Evolutionary conservation across 2,329 filamentous ascomycete genomes (phyloP), one percentile per base, ranked within the genome.

Genomic region (Diplodia seriata): DNA sequence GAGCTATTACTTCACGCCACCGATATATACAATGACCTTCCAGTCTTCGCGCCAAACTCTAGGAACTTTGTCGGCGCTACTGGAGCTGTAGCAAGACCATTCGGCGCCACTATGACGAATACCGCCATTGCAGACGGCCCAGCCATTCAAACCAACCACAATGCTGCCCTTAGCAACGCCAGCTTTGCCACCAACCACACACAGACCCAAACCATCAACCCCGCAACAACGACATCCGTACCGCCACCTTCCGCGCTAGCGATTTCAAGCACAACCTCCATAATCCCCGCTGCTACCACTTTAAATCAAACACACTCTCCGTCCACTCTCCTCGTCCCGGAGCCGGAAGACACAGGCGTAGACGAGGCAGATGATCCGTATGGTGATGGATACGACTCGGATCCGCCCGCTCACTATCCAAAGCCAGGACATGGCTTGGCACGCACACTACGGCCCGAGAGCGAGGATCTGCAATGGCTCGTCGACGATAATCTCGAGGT

Each of bases 1-100:
- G 85, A 86, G 65, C 83, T 93, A 33, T 81, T 93, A 43, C 81
- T 91, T 68, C 85, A 86, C 70, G 84, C 88, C 68, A 86, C 86
- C 33, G 84, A 85, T 56, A 77, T 86, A 2, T 84, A 91, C 69
- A 89, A 90, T 2, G 85, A 88, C 65, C 80, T 93, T 6, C 86
- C 89, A 5, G 81, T 93, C 64, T 93, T 91, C 71, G 76, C 81
- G n/a, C 77, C 78, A 49, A 78, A 78, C 56, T 69, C 77, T 23
- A 70, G 72, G 4, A 68, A 65, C 31, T 69, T 77, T 0, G 70
- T 77, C 40, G 69, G 73, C 12, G 73, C 55, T 5, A 47, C 47
- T 15, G 47, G 47, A 29, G 47, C 64, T 18, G 15, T 51, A 51
- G 26, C 31, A 38, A 51, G 59, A 26, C 59, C 33, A 36, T 7